A percentile compares a stretch with the other conserved stretches of the same genome.
Evolutionary conservation across 2,329 filamentous ascomycete species (phyloP).

Genomic region (Ophiognomonia clavigignenti-juglandacearum): DNA sequence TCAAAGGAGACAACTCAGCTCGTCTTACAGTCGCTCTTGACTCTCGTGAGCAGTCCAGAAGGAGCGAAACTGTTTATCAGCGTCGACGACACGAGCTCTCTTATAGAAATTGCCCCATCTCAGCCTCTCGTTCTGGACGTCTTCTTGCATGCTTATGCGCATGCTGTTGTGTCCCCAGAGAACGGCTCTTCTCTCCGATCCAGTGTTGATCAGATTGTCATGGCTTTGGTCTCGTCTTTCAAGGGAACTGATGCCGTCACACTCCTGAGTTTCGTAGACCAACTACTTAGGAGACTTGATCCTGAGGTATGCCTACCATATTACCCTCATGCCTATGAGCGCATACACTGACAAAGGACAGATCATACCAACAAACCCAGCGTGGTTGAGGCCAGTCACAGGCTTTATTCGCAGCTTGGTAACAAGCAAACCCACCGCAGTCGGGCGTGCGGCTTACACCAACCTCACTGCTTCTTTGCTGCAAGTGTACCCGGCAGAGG

Average conservation of each 20-base stretch:
- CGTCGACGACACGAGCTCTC: constrained; percentile 46
- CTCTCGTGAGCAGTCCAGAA: constrained; percentile 45
- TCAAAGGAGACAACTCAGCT: constrained; percentile 46
- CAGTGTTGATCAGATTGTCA: constrained; percentile 44
- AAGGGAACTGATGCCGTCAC: constrained; percentile 56
- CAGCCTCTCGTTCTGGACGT: constrained; percentile 51
- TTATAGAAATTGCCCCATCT: constrained; percentile 53
- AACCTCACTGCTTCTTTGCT: constrained; percentile 54
- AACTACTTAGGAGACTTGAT: constrained; percentile 45
- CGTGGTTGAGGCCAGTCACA: constrained; percentile 47
- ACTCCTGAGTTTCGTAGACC: constrained; percentile 51
- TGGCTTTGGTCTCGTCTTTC: constrained; percentile 47
- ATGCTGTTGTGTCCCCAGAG: constrained; percentile 31
- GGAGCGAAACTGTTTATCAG: constrained; percentile 45
- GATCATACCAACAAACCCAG: constrained; percentile 43
- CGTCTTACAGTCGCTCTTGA: constrained; percentile 53
- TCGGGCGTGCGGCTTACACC: constrained; percentile 54
- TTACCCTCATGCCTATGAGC: neutral
- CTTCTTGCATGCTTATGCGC: constrained; percentile 53
- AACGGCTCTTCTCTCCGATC: constrained; percentile 26
- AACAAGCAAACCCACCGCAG: constrained; percentile 48
- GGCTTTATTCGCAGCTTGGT: constrained; percentile 48
- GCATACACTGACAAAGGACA: constrained; percentile 22
- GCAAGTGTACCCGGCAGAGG: constrained; percentile 44
- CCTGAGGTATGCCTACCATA: constrained; percentile 36